A percentile compares a stretch with the other conserved stretches of the same genome.
phyloP scores from a whole-genome alignment of 2,329 filamentous ascomycete genomes.

The Ceratocystis variospora region DNA sequence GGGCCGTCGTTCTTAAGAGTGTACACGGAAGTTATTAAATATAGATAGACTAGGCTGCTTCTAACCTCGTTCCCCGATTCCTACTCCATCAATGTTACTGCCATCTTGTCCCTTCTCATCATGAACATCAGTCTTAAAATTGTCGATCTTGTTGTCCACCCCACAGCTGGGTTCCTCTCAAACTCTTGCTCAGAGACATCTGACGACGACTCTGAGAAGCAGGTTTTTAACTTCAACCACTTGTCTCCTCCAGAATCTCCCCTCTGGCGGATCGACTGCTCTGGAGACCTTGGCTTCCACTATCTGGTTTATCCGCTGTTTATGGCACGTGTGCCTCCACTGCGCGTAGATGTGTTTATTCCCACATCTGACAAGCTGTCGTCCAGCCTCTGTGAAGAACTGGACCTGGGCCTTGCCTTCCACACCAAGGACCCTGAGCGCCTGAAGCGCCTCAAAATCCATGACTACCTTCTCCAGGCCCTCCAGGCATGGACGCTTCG shows the following conservation, averaged over 20 bases:
- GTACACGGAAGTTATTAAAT: too few species aligned
- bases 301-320: conserved; percentile 44
- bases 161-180: conserved; percentile 38
- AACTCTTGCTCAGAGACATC: background rate
- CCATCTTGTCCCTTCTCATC: conserved; percentile 12
- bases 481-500: conserved; percentile 38
- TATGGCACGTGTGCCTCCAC: conserved; percentile 32
- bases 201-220: too few species aligned
- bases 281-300: conserved; percentile 42
- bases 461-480: conserved; percentile 39
- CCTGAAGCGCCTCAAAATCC: conserved; percentile 37
- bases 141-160: conserved; percentile 44
- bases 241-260: conserved; percentile 33
- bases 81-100: background rate
- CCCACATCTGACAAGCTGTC: conserved; percentile 35
- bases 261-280: conserved; percentile 47
- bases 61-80: too few species aligned
- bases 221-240: conserved; percentile 36
- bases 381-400: conserved; percentile 31
- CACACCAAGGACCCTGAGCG: conserved; percentile 39
- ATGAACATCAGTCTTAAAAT: conserved; percentile 43
- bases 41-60: too few species aligned
- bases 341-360: conserved; percentile 46
- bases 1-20: too few species aligned
- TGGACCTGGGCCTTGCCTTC: conserved; percentile 40